Conservation (phyloP, 2,329 filamentous ascomycete genomes). For the Diaporthe helianthi region DNA sequence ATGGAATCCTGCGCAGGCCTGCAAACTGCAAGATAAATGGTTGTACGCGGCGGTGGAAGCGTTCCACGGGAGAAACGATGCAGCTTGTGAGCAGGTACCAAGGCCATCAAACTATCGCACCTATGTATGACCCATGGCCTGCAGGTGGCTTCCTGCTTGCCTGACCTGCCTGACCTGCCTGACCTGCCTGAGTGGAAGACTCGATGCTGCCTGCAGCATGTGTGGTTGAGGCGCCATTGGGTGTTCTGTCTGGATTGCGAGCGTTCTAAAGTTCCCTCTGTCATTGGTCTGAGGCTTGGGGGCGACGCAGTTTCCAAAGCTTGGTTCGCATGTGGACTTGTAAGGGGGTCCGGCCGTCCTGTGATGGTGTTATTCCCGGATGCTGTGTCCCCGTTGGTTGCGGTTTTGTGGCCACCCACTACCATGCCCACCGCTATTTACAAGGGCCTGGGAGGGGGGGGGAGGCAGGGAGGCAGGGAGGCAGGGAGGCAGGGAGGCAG, state of each 20-base stretch:
- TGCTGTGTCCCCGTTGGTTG: conserved; percentile 5
- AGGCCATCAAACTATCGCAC: not conserved
- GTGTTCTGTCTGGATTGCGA: not conserved
- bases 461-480: no score
- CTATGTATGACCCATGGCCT: not conserved
- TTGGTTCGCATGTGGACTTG: conserved; percentile 13
- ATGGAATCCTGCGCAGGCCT: not conserved
- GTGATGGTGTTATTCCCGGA: conserved; percentile 25
- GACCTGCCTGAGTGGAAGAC: conserved; percentile 1
- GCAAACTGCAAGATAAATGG: not conserved
- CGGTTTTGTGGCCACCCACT: conserved; percentile 4
- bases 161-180: no score
- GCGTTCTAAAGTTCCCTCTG: conserved; percentile 1
- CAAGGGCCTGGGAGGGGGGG: not conserved
- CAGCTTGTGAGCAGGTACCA: conserved; percentile 8
- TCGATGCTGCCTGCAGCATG: not conserved
- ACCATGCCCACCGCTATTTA: conserved; percentile 17
- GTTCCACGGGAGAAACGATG: conserved; percentile 2
- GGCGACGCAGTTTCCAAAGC: conserved; percentile 2
- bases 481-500: no score
- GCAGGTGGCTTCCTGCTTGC: not conserved
- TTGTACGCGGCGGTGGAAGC: conserved; percentile 7
- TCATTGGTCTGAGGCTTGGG: conserved; percentile 23
- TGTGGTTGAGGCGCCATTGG: conserved; percentile 9
- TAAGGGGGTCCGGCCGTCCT: not conserved